These are phyloP conservation scores for Effrenium voratum DNA, from an alignment of 73 alveolate genomes.

Conservation along the genomic window DNA sequence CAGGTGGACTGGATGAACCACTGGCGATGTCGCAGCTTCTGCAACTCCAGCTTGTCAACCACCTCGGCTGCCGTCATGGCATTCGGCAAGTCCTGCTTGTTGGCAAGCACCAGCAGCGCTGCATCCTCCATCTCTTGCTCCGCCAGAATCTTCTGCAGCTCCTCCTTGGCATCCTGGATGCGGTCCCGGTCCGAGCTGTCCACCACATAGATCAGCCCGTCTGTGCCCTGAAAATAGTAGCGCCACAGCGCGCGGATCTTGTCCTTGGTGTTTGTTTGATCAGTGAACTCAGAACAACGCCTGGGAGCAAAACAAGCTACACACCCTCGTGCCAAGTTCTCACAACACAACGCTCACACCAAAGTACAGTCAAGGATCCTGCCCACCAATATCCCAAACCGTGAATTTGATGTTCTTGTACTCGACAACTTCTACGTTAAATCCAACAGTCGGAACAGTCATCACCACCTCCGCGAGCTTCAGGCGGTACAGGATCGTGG, in stretches of 20 bases:
- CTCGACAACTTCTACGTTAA: slow-evolving; percentile 97
- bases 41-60: slow-evolving; percentile 96
- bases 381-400: slow-evolving; percentile 95
- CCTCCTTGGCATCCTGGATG: slow-evolving; percentile 98
- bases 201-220: slow-evolving; percentile 98
- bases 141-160: slow-evolving; percentile 96
- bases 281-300: too few species aligned
- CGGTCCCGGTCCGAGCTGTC: slow-evolving; percentile 98
- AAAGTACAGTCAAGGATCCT: too few species aligned
- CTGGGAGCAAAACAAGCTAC: too few species aligned
- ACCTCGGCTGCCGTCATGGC: slow-evolving; percentile 97
- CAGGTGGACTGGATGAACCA: slow-evolving; percentile 99
- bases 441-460: slow-evolving; percentile 95
- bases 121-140: slow-evolving; percentile 98
- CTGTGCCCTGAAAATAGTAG: slow-evolving; percentile 98
- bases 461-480: slow-evolving; percentile 20
- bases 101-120: slow-evolving; percentile 98
- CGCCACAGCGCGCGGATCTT: slow-evolving; percentile 98
- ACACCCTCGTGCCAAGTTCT: too few species aligned
- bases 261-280: too few species aligned
- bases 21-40: slow-evolving; percentile 96
- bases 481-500: slow-evolving; percentile 21
- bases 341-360: too few species aligned
- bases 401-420: slow-evolving; percentile 95
- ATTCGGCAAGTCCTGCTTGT: slow-evolving; percentile 98